Evolutionary conservation across 148 eudicot genomes (phyloP).

Genomic region (Simmondsia chinensis): DNA sequence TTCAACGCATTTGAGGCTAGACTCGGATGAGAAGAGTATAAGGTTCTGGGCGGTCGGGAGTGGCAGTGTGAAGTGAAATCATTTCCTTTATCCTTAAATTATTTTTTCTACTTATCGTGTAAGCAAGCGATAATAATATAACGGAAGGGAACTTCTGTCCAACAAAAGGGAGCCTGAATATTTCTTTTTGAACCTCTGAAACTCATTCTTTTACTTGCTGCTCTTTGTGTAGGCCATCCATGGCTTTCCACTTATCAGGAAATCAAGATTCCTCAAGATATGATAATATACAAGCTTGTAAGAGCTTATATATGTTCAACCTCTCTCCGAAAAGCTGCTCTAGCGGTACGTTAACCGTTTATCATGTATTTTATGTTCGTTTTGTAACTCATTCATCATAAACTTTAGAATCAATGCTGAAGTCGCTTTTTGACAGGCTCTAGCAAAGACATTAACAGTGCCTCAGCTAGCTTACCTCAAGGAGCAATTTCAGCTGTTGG

Average conservation of each 20-base stretch:
- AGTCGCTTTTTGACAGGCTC: constrained; percentile 54
- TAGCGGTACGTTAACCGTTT: constrained; percentile 55
- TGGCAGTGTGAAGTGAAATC: too few species aligned
- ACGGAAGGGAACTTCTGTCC: too few species aligned
- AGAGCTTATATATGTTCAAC: constrained; percentile 82
- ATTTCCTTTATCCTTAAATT: too few species aligned
- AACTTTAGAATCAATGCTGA: too few species aligned
- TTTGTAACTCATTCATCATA: too few species aligned
- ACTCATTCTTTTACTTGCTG: neutral
- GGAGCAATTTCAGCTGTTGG: constrained; percentile 73
- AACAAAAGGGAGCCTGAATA: too few species aligned
- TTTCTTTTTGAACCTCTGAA: constrained; percentile 7
- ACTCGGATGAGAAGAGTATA: too few species aligned
- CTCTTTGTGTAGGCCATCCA: constrained; percentile 83
- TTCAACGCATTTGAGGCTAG: too few species aligned
- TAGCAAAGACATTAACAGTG: constrained; percentile 75
- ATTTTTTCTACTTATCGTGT: too few species aligned
- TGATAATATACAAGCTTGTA: constrained; percentile 75
- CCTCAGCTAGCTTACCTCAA: constrained; percentile 66
- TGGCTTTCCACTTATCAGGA: constrained; percentile 71
- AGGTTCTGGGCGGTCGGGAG: too few species aligned
- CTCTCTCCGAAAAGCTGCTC: constrained; percentile 80
- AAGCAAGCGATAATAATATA: too few species aligned
- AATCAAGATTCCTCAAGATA: constrained; percentile 73
- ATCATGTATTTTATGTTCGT: too few species aligned